Base-by-base conservation (phyloP, 345 rosid species). In the Pistacia integerrima region DNA sequence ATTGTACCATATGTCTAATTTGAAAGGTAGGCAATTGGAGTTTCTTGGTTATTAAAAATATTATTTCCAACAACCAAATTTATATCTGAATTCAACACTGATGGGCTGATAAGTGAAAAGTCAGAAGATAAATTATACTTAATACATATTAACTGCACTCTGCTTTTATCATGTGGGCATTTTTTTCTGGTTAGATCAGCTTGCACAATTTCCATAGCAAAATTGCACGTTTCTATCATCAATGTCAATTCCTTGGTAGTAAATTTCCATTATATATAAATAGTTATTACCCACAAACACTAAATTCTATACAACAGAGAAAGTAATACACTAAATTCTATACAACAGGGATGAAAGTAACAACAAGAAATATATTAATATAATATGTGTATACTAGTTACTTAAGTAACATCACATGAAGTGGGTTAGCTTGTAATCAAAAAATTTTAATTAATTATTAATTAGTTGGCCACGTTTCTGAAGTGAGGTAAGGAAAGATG, bases 401-500 rank as follows among this genome's bases (percentile, higher is more conserved):
- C 0, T 25, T 52, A 14, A 52, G 56, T 4, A 52, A 52, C 12
- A 52, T 11, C 56, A 12, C 57, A 13, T 25, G 8, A 46, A 20
- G 17, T n/a, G 10, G 33, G 22, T 66, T 44, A 30, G 22, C 22
- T 44, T 5, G 33, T 18, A 44, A 36, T 17, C 7, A 36, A 64
- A 4, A 5, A 64, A 36, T 25, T 0, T 25, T 25, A 5, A 36
- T 10, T 36, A 17, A 38, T 3, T 44, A 28, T 38, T 48, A 44
- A 51, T 44, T 66, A 17, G 52, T 36, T 20, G 46, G 28, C 9
- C 46, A 4, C 1, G 46, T 48, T 41, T 14, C 58, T 13, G 54
- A 57, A 30, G 58, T 72, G 65, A 57, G 75, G 66, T 72, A 57
- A 72, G 75, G 75, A 3, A 20, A 9, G 36, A 72, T 64, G 36